Conservation (phyloP, 371 early-diverging fungal species). For the Zancudomyces culisetae region DNA sequence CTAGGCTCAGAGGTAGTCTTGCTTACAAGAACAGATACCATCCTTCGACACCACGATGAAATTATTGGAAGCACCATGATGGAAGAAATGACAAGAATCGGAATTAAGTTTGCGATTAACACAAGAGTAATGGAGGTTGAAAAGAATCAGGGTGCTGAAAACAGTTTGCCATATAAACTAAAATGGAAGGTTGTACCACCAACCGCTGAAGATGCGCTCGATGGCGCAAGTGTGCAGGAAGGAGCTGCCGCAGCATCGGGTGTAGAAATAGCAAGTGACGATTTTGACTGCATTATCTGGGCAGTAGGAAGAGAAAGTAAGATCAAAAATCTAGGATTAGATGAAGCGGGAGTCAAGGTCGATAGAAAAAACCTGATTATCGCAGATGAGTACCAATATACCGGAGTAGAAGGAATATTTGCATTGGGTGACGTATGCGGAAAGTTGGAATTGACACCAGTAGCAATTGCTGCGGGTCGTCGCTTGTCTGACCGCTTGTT, state of each 20-base stretch:
- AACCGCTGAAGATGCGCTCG: neutral
- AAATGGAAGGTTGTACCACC: neutral
- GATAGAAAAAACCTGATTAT: conserved; percentile 45
- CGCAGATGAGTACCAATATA: conserved; percentile 76
- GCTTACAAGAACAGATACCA: conserved; percentile 63
- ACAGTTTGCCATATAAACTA: conserved; percentile 24
- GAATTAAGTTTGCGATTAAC: conserved; percentile 55
- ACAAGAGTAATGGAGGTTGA: conserved; percentile 29
- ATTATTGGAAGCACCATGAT: conserved; percentile 67
- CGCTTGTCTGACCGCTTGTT: conserved; percentile 80
- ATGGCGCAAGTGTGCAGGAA: neutral
- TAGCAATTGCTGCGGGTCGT: conserved; percentile 91
- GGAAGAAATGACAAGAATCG: conserved; percentile 48
- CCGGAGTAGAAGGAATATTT: conserved; percentile 43
- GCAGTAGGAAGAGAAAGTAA: conserved; percentile 78
- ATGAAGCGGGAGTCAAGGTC: conserved; percentile 37
- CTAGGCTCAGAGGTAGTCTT: conserved; percentile 76
- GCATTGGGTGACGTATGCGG: conserved; percentile 94
- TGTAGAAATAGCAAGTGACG: conserved; percentile 15
- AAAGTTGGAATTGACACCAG: conserved; percentile 81
- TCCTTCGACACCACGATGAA: conserved; percentile 80
- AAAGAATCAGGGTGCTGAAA: conserved; percentile 17
- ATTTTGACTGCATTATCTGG: conserved; percentile 57
- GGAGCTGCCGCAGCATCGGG: no score
- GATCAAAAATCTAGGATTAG: conserved; percentile 44